Evolutionary conservation across 768 basidiomycete species (phyloP), one percentile per base, ranked within the genome.

Genomic region (Phylloporus scabripes): DNA sequence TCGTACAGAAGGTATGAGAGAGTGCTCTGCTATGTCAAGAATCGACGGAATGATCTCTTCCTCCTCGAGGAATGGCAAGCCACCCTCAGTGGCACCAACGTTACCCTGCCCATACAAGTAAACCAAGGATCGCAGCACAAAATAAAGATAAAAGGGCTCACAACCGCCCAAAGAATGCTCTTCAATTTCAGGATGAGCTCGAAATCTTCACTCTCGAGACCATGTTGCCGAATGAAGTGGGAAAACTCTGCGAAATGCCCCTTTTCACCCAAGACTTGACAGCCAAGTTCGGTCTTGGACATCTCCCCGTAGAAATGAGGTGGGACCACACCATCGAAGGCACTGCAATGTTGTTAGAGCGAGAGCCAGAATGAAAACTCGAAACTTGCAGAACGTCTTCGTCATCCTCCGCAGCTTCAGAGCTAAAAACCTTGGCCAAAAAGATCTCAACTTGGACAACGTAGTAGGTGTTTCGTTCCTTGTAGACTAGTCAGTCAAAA

Each of bases 221-320:
- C 85, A 64, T 98, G 92, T 50, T 83, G 80, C 20, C 90, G 79
- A 45, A 98, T 89, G 59, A 95, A 89, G 50, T 90, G 83, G 1
- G 91, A 85, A 60, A 97, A 97, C 54, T 95, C 91, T 5, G 77
- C 63, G 60, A 98, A 93, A 62, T 98, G 92, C 0, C 90, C 90
- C 57, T 87, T 92, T 50, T 94, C 92, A 50, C 84, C 81, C 34
- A 99, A 71, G 9, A 93, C 83, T 61, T 89, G 87, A 66, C 93
- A 95, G 0, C 96, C 96, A 42, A 94, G 83, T 48, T 89, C 87
- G 3, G 96, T 98, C 67, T 96, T 97, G 40, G 93, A 86, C 79
- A 98, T 89, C 67, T 97, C 95, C 18, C 95, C 95, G 59, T 97
- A 95, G 68, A 99, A 98, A 66, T 99, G 94, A 1, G 88, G 83